phyloP scores from a whole-genome alignment of 371 early-diverging fungal genomes.

The Massospora cicadina region DNA sequence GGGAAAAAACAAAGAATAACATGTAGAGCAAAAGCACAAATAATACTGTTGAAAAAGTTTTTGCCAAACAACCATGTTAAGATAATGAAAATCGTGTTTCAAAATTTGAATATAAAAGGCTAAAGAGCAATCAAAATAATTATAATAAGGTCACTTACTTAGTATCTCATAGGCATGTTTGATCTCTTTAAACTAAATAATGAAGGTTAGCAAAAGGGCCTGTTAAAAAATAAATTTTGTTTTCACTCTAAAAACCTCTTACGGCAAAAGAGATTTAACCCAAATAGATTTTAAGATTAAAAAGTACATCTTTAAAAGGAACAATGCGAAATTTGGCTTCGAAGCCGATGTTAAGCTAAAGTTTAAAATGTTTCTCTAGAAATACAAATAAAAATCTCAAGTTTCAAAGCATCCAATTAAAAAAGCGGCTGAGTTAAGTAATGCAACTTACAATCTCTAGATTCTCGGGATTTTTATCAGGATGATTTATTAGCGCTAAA shows the following conservation, averaged over 20 bases:
- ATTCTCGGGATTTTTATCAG: conserved; percentile 44
- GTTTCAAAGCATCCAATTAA: neutral
- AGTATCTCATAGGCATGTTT: conserved; percentile 68
- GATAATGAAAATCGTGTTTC: no score
- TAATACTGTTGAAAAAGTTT: no score
- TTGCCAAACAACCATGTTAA: no score
- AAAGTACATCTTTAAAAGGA: no score
- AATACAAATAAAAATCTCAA: neutral
- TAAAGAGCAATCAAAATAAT: no score
- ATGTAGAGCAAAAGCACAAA: neutral
- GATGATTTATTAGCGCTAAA: conserved; percentile 56
- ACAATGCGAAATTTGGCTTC: neutral
- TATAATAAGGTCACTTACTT: conserved; percentile 17
- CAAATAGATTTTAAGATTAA: neutral
- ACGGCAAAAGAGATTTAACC: neutral
- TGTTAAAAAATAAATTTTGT: neutral
- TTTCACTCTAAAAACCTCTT: neutral
- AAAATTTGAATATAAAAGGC: no score
- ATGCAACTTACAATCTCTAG: conserved; percentile 23
- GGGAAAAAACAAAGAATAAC: conserved; percentile 7
- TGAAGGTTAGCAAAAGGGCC: conserved; percentile 1
- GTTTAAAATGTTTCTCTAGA: neutral
- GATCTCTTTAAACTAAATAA: conserved; percentile 46
- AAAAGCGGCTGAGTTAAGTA: neutral
- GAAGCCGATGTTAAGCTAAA: neutral